Evolutionary conservation across 768 basidiomycete species (phyloP), one percentile per base, ranked within the genome.

Genomic region (Phylloporus rhodoxanthus): DNA sequence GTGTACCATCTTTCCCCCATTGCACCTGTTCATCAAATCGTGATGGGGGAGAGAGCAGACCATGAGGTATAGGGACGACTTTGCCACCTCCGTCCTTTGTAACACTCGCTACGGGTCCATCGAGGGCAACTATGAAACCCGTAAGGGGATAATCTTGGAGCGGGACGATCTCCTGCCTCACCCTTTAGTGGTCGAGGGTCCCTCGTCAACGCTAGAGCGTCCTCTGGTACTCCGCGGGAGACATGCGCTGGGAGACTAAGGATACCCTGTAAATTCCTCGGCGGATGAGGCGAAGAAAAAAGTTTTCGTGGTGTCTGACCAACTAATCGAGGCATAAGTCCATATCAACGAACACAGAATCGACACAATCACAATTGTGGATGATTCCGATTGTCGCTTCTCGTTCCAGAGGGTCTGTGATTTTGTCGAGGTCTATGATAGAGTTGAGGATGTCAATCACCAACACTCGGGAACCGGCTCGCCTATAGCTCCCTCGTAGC

Each of bases 321-420:
- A 56, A 96, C 88, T 91, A 55, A 26, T 42, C 25, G 17, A 25
- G 23, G 11, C 9, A 41, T 56, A 2, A 59, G 47, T 28, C 10
- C 28, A 21, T 11, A 41, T 15, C 36, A 48, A 19, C 38, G 30
- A 10, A 20, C 4, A 33, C 13, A 26, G 17, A 28, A 13, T 39
- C 7, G 43, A 28, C 13, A n/a, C 61, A 78, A 33, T 60, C 57
- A 89, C 90, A 97, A 54, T 95, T 95, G 66, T 95, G 92, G 43
- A 96, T 94, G 49, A 94, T 95, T 2, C 92, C 92, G 17, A 94
- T 87, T 7, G 91, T 91, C 0, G 94, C 93, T 60, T 92, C 91
- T 30, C 87, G 79, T 69, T 97, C 90, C 8, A 91, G 72, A 40
- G 91, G 84, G 62, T 96, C 87, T 5, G 80, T 78, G 47, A 97